These are phyloP conservation scores for Diplodia sapinea DNA, from an alignment of 2,329 filamentous ascomycete species.

Conservation along the genomic window DNA sequence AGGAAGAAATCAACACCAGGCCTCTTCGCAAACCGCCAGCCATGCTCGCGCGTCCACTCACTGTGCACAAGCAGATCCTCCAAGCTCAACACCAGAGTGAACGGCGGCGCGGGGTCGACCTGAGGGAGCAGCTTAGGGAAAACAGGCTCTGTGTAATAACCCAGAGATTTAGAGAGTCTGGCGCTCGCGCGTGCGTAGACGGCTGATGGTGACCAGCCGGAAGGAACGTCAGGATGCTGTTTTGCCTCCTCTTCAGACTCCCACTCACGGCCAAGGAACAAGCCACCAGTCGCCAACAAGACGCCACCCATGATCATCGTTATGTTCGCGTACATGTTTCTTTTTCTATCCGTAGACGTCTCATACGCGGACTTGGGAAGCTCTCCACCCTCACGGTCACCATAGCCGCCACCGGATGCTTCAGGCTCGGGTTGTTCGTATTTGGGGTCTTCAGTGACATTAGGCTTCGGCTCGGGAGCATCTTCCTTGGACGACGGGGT, in stretches of 20 bases:
- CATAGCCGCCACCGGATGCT: slow-evolving; percentile 50
- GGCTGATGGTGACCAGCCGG: slow-evolving; percentile 74
- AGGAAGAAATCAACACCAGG: slow-evolving; percentile 97
- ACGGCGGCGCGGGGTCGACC: slow-evolving; percentile 79
- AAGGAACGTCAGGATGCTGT: slow-evolving; percentile 72
- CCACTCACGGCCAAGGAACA: slow-evolving; percentile 89
- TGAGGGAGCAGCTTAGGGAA: slow-evolving; percentile 92
- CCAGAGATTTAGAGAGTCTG: slow-evolving; percentile 74
- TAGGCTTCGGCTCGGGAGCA: slow-evolving; percentile 43
- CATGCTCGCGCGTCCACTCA: slow-evolving; percentile 91
- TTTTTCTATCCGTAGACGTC: slow-evolving; percentile 85
- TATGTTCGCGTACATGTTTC: slow-evolving; percentile 76
- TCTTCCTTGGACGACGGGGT: slow-evolving; percentile 39
- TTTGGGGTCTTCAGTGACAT: slow-evolving; percentile 60
- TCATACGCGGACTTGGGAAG: slow-evolving; percentile 82
- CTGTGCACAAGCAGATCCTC: slow-evolving; percentile 95
- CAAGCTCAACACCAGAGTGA: slow-evolving; percentile 88
- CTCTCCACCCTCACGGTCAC: slow-evolving; percentile 66
- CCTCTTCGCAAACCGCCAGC: slow-evolving; percentile 93
- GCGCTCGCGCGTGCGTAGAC: slow-evolving; percentile 84
- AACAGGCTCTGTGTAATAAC: slow-evolving; percentile 94
- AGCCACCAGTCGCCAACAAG: slow-evolving; percentile 62
- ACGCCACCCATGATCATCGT: slow-evolving; percentile 69
- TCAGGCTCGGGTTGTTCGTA: slow-evolving; percentile 53
- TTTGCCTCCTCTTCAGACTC: slow-evolving; percentile 74